Conservation (phyloP, 2,329 filamentous ascomycete species). For the Cladosporium sp. region DNA sequence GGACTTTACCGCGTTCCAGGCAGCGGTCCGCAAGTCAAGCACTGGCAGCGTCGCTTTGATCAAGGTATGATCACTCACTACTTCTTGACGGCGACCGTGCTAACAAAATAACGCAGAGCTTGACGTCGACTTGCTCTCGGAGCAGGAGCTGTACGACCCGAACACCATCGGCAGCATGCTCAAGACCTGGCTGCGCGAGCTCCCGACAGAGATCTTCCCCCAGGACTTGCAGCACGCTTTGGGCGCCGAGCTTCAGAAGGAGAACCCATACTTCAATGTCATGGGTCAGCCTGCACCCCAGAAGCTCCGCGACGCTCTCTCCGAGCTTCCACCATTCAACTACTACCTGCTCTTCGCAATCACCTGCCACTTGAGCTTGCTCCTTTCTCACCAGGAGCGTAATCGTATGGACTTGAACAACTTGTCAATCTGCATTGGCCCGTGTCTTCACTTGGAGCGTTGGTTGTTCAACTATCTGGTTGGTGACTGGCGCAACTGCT, state of each 20-base stretch:
- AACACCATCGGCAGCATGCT: slow-evolving; percentile 96
- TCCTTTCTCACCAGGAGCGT: slow-evolving; percentile 87
- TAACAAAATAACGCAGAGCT: slow-evolving; percentile 57
- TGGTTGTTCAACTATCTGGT: slow-evolving; percentile 96
- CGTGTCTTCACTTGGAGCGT: slow-evolving; percentile 92
- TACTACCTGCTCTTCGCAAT: slow-evolving; percentile 98
- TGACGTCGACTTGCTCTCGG: slow-evolving; percentile 87
- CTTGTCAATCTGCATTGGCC: slow-evolving; percentile 94
- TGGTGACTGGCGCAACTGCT: slow-evolving; percentile 93
- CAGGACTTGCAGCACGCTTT: slow-evolving; percentile 80
- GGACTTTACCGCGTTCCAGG: slow-evolving; percentile 91
- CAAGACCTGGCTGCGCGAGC: slow-evolving; percentile 90
- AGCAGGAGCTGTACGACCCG: slow-evolving; percentile 87
- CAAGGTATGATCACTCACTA: slow-evolving; percentile 57
- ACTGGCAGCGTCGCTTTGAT: slow-evolving; percentile 86
- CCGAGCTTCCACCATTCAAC: slow-evolving; percentile 92
- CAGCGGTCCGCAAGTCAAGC: slow-evolving; percentile 85
- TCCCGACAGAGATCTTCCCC: slow-evolving; percentile 93
- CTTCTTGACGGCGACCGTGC: not conserved
- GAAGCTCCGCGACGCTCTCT: slow-evolving; percentile 84
- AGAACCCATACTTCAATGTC: slow-evolving; percentile 73
- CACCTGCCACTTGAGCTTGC: slow-evolving; percentile 88
- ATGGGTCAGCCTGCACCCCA: slow-evolving; percentile 65
- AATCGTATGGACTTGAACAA: slow-evolving; percentile 99
- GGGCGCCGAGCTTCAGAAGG: slow-evolving; percentile 74